Conservation (phyloP, 176 grass and related monocot species). For the Chrysopogon serrulatus region DNA sequence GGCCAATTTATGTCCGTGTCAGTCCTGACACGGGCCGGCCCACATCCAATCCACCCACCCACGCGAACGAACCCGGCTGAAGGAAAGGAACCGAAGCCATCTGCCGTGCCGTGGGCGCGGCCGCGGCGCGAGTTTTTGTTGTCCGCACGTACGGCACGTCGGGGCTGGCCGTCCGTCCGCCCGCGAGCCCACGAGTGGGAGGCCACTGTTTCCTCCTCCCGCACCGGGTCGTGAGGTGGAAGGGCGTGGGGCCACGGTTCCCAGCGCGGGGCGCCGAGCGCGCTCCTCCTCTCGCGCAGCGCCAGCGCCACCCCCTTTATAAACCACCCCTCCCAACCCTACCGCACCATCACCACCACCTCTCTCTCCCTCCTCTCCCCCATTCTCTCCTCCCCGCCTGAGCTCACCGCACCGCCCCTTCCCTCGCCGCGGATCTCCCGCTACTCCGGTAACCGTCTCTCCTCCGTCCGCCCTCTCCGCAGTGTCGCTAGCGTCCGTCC, state of each 20-base stretch:
- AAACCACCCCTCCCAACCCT: conserved; percentile 25
- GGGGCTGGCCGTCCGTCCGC: background rate
- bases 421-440: background rate
- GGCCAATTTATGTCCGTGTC: background rate
- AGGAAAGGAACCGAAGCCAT: background rate
- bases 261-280: conserved; percentile 16
- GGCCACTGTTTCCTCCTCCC: background rate
- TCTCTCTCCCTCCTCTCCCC: background rate
- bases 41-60: background rate
- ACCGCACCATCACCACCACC: background rate
- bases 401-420: background rate
- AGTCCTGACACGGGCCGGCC: background rate
- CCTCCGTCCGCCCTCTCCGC: background rate
- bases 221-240: conserved; percentile 30
- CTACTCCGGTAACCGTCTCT: conserved; percentile 29
- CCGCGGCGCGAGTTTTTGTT: background rate
- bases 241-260: conserved; percentile 3
- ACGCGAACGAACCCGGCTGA: no score
- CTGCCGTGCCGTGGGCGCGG: background rate
- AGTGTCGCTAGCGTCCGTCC: background rate
- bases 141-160: conserved; percentile 18
- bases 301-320: background rate
- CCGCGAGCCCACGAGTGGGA: conserved; percentile 16
- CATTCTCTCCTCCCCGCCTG: background rate
- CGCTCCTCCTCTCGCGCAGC: conserved; percentile 23